A percentile compares a stretch with the other conserved stretches of the same genome.
These are phyloP conservation scores for Picea engelmannii DNA, from an alignment of 83 land plant species.

Conservation along the genomic window DNA sequence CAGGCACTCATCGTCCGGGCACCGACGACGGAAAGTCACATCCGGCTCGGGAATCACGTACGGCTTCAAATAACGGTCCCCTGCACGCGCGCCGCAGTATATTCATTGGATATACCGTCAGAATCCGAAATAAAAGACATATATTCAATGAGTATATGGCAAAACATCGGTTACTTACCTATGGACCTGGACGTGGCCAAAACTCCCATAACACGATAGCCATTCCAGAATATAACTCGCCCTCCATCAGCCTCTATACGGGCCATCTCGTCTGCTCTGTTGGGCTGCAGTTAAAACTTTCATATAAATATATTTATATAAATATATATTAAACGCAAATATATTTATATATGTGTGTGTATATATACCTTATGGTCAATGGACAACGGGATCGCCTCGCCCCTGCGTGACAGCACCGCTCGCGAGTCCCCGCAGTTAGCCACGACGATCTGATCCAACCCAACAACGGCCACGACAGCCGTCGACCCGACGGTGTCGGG, in stretches of 20 bases:
- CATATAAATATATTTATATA: too few species aligned
- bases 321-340: too few species aligned
- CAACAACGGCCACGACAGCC: constrained; percentile 42
- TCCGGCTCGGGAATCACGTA: constrained; percentile 66
- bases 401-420: constrained; percentile 45
- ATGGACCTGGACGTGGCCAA: constrained; percentile 51
- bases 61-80: constrained; percentile 61
- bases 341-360: neutral
- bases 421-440: constrained; percentile 64
- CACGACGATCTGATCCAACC: constrained; percentile 21
- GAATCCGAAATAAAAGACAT: too few species aligned
- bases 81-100: constrained; percentile 13
- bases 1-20: constrained; percentile 54
- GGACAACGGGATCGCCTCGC: constrained; percentile 36
- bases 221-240: constrained; percentile 42
- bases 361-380: constrained; percentile 44
- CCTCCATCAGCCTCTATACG: constrained; percentile 65
- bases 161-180: constrained; percentile 27
- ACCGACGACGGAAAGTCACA: constrained; percentile 42
- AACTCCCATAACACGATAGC: constrained; percentile 45
- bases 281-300: constrained; percentile 34
- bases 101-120: too few species aligned
- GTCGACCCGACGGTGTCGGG: constrained; percentile 36
- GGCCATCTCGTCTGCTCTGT: constrained; percentile 51
- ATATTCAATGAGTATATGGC: too few species aligned